Evolutionary conservation across 495 filamentous ascomycete species (phyloP).

Genomic region (Halenospora varia): DNA sequence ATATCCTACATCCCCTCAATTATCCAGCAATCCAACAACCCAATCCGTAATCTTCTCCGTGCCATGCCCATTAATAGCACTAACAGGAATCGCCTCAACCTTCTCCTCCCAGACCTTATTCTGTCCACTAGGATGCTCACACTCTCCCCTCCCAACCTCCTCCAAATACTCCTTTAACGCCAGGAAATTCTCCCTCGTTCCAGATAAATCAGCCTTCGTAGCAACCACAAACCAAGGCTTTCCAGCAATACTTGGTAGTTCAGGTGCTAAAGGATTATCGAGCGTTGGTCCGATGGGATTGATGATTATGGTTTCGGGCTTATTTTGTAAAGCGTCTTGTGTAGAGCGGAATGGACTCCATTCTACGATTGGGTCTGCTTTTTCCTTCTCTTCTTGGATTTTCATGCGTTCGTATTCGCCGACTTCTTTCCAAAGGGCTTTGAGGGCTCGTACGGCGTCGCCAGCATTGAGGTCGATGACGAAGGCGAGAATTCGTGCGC

Average conservation of each 20-base stretch:
- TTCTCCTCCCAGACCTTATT: conserved; percentile 62
- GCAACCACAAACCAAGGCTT: conserved; percentile 98
- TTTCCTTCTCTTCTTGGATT: conserved; percentile 53
- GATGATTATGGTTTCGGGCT: conserved; percentile 28
- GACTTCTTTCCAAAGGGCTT: conserved; percentile 84
- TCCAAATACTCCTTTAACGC: conserved; percentile 64
- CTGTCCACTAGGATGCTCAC: conserved; percentile 67
- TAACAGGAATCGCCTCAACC: conserved; percentile 73
- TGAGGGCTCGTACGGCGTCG: conserved; percentile 72
- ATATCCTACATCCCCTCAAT: conserved; percentile 2
- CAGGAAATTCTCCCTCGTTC: conserved; percentile 73
- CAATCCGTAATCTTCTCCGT: conserved; percentile 73
- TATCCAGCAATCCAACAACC: conserved; percentile 63
- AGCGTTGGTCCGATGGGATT: conserved; percentile 25
- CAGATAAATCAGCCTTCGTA: conserved; percentile 84
- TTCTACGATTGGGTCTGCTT: conserved; percentile 34
- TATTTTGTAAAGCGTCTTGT: conserved; percentile 19
- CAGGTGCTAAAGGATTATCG: conserved; percentile 19
- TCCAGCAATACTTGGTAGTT: conserved; percentile 59
- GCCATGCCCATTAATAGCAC: conserved; percentile 81
- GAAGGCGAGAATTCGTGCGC: conserved; percentile 87
- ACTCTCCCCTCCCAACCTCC: conserved; percentile 50
- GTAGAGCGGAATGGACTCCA: conserved; percentile 17
- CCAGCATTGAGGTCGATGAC: conserved; percentile 82
- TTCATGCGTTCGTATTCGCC: conserved; percentile 77